phyloP scores from a whole-genome alignment of 352 stramenopile species.

The Phytopythium kandeliae region DNA sequence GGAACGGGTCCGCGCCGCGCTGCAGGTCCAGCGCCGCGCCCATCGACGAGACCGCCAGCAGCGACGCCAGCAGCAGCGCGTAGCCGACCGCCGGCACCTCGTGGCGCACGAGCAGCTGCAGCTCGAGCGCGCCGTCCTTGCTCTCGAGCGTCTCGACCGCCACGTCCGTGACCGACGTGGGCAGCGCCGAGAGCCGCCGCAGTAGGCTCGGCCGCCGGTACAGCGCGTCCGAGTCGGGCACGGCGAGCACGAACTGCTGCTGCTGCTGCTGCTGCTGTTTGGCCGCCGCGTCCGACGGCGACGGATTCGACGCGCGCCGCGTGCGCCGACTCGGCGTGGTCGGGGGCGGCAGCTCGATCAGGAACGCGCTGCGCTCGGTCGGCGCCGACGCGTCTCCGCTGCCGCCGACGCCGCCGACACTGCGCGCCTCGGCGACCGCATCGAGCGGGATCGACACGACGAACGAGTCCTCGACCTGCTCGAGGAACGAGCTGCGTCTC shows the following conservation, averaged over 20 bases:
- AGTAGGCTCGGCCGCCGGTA: constrained; percentile 56
- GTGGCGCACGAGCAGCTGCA: constrained; percentile 70
- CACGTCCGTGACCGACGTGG: constrained; percentile 67
- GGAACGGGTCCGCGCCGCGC: constrained; percentile 62
- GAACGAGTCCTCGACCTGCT: constrained; percentile 67
- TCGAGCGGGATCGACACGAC: constrained; percentile 79
- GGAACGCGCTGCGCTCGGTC: constrained; percentile 54
- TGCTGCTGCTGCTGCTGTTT: too few species aligned
- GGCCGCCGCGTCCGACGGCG: too few species aligned
- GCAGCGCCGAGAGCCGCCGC: constrained; percentile 51
- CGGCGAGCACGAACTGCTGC: constrained; percentile 73
- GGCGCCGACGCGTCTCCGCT: too few species aligned
- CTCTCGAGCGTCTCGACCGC: constrained; percentile 69
- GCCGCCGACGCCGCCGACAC: too few species aligned
- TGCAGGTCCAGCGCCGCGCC: constrained; percentile 69
- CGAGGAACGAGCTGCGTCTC: constrained; percentile 67
- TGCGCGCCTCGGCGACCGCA: constrained; percentile 17
- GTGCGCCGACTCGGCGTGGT: constrained; percentile 29
- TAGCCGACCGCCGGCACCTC: constrained; percentile 78
- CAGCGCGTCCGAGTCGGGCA: constrained; percentile 46
- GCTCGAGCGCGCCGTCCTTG: constrained; percentile 50
- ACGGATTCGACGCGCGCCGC: too few species aligned
- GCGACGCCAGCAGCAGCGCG: constrained; percentile 54
- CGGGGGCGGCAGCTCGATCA: constrained; percentile 68
- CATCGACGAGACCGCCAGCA: constrained; percentile 75